phyloP scores from a whole-genome alignment of 495 filamentous ascomycete species.

The Apodospora peruviana region DNA sequence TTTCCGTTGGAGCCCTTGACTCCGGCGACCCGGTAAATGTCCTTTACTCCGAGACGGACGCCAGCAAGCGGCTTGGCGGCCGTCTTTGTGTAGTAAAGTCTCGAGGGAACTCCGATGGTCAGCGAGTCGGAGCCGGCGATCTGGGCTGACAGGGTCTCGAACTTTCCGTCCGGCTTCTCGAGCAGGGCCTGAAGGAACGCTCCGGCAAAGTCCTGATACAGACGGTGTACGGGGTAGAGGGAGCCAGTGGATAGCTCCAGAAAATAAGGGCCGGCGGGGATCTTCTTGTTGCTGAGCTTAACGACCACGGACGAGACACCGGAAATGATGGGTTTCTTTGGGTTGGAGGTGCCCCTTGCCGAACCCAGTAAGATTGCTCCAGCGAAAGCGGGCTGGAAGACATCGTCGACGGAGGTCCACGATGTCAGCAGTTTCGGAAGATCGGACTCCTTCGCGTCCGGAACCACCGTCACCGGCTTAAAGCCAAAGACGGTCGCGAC shows the following conservation, averaged over 20 bases:
- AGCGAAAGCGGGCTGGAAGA: conserved; percentile 35
- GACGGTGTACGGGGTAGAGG: conserved; percentile 33
- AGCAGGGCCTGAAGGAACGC: conserved; percentile 33
- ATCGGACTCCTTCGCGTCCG: conserved; percentile 14
- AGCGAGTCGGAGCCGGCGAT: conserved; percentile 20
- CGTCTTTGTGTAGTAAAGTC: conserved; percentile 46
- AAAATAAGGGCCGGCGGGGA: conserved; percentile 47
- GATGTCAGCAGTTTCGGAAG: conserved; percentile 21
- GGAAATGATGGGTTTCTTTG: conserved; percentile 2
- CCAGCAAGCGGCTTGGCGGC: conserved; percentile 40
- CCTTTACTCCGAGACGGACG: conserved; percentile 56
- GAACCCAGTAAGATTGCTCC: conserved; percentile 20
- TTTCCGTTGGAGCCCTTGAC: conserved; percentile 50
- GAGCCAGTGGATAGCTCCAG: conserved; percentile 31
- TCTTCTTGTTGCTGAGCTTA: conserved; percentile 9
- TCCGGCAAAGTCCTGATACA: conserved; percentile 37
- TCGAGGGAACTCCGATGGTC: conserved; percentile 44
- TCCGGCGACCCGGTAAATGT: conserved; percentile 54
- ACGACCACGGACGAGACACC: conserved; percentile 16
- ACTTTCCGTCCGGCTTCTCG: conserved; percentile 31
- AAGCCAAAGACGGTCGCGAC: conserved; percentile 14
- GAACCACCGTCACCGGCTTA: conserved; percentile 39
- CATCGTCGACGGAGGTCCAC: conserved; percentile 34
- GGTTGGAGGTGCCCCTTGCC: conserved; percentile 1
- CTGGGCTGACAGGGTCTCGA: conserved; percentile 31